phyloP scores from a whole-genome alignment of 129 eudicot genomes.

The Centaurea solstitialis region DNA sequence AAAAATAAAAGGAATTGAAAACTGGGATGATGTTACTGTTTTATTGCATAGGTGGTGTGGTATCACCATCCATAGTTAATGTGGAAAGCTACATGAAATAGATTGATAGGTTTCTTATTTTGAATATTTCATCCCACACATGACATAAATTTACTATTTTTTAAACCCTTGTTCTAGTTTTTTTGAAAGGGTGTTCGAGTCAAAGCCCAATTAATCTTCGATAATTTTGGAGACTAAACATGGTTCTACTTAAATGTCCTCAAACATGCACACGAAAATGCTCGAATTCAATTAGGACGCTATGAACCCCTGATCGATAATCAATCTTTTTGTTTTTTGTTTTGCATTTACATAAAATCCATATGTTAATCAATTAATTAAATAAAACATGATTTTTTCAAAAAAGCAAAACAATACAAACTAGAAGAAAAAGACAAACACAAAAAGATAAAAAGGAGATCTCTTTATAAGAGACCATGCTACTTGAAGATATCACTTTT shows the following conservation, averaged over 20 bases:
- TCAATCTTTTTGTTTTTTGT: not conserved
- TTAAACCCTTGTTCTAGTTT: no score
- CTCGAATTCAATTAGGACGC: no score
- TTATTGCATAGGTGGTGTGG: not conserved
- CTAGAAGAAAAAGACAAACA: not conserved
- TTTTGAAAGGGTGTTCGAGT: no score
- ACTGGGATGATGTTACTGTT: no score
- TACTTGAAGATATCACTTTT: not conserved
- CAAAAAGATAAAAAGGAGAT: not conserved
- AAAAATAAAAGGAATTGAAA: no score
- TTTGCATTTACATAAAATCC: not conserved
- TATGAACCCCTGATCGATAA: no score
- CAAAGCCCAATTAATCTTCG: no score
- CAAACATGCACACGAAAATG: no score
- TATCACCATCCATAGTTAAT: not conserved
- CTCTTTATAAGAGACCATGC: not conserved
- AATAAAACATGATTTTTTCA: not conserved
- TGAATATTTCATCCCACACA: not conserved
- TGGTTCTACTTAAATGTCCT: no score
- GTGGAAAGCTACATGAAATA: not conserved
- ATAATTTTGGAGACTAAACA: no score
- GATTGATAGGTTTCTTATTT: not conserved
- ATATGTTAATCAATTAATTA: not conserved
- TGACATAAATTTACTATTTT: no score
- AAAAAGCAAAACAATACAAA: not conserved